Conservation (phyloP, 805 yeast genomes). For the Lipomyces kockii region DNA sequence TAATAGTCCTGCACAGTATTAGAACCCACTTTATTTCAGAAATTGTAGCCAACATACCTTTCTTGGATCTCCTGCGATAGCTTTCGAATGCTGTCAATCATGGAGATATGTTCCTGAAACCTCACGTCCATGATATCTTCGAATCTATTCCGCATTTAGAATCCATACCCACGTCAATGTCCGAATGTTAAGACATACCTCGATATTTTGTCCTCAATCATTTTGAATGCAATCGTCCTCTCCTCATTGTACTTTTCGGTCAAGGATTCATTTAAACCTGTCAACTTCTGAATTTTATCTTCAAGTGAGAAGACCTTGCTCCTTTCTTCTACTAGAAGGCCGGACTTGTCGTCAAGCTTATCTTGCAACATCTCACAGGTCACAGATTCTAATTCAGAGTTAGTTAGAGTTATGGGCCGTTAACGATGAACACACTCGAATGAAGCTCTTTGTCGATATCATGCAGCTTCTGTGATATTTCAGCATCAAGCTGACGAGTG, state of each 20-base stretch:
- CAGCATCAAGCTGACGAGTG: constrained; percentile 1
- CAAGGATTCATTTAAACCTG: constrained; percentile 1
- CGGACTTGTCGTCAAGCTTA: constrained; percentile 30
- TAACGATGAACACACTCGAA: constrained; percentile 6
- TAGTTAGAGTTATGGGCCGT: not conserved
- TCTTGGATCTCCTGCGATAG: constrained; percentile 10
- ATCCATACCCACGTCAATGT: not conserved
- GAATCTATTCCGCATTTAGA: not conserved
- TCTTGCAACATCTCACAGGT: constrained; percentile 25
- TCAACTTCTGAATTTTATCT: constrained; percentile 18
- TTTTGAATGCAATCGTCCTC: not conserved
- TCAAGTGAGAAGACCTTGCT: constrained; percentile 26
- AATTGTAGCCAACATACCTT: constrained; percentile 4
- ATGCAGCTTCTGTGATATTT: constrained; percentile 6
- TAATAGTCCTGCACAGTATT: not conserved
- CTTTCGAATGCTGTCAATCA: not conserved
- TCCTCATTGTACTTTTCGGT: constrained; percentile 6
- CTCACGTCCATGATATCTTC: constrained; percentile 7
- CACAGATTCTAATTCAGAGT: constrained; percentile 15
- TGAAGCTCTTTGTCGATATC: constrained; percentile 20
- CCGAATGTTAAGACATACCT: not conserved
- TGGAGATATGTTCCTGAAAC: constrained; percentile 5
- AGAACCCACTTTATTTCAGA: not conserved
- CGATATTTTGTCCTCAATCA: constrained; percentile 12
- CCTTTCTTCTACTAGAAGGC: constrained; percentile 30